Evolutionary conservation across 208 protist genomes (phyloP).

Genomic region (Blechomonas ayalai): DNA sequence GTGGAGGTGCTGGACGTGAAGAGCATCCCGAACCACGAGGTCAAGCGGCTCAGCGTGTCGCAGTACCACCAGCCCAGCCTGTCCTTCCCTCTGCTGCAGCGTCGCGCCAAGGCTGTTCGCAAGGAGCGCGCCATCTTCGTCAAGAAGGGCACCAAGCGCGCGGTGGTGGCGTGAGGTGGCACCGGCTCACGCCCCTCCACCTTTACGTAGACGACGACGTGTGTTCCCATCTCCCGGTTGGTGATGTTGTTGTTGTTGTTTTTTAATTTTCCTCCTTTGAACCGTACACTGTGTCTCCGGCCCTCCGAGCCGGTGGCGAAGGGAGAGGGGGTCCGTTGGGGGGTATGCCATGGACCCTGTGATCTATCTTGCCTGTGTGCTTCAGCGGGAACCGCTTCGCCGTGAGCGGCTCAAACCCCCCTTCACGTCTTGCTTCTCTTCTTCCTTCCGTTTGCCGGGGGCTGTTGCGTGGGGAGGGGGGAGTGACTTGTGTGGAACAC

Average conservation of each 20-base stretch:
- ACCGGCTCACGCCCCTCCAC: neutral
- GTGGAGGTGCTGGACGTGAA: constrained; percentile 96
- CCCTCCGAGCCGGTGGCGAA: no score
- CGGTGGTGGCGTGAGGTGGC: constrained; percentile 50
- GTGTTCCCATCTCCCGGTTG: constrained; percentile 2
- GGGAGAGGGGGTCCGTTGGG: no score
- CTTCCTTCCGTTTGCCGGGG: no score
- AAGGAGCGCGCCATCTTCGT: constrained; percentile 77
- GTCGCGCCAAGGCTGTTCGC: constrained; percentile 66
- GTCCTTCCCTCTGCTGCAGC: constrained; percentile 95
- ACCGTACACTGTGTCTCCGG: no score
- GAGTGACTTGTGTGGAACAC: no score
- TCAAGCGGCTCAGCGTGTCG: constrained; percentile 69
- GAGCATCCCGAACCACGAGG: constrained; percentile 82
- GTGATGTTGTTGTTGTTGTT: constrained; percentile 7
- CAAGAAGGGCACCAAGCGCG: constrained; percentile 82
- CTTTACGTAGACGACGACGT: no score
- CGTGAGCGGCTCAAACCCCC: no score
- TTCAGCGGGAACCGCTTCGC: no score
- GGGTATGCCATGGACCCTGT: no score
- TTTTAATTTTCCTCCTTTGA: constrained; percentile 1
- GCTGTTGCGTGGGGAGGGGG: no score
- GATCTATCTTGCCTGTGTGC: no score
- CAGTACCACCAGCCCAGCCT: constrained; percentile 92
- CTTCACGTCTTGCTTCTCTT: no score